Conservation (phyloP, 2,329 filamentous ascomycete genomes). For the Thermoascus crustaceus region DNA sequence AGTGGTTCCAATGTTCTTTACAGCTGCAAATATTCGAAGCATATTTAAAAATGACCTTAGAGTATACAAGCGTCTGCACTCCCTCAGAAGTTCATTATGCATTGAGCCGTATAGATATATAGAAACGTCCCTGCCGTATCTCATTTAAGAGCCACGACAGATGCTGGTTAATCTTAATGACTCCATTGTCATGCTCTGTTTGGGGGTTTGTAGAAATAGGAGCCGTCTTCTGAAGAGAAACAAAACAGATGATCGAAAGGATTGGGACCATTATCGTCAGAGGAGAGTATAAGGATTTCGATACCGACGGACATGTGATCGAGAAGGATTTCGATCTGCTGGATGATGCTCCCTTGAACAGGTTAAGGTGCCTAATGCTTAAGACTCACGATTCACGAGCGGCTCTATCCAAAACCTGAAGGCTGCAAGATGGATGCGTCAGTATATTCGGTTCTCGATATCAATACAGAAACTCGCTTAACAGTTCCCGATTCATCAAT, state of each 20-base stretch:
- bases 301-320: conserved; percentile 54
- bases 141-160: too few relatives aligned
- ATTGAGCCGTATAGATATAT: conserved; percentile 58
- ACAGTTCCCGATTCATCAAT: conserved; percentile 63
- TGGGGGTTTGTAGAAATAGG: conserved; percentile 49
- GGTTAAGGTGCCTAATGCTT: conserved; percentile 56
- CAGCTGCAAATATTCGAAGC: too few relatives aligned
- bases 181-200: conserved; percentile 57
- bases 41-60: too few relatives aligned
- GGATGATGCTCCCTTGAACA: conserved; percentile 44
- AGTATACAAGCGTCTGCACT: too few relatives aligned
- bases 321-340: conserved; percentile 43
- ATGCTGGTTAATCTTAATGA: conserved; percentile 68
- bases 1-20: too few relatives aligned
- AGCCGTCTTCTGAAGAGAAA: conserved; percentile 16
- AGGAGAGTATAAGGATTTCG: conserved; percentile 47
- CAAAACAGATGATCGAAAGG: conserved; percentile 35
- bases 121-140: too few relatives aligned
- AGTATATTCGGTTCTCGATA: conserved; percentile 33
- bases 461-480: conserved; percentile 30
- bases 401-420: conserved; percentile 68
- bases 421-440: conserved; percentile 65
- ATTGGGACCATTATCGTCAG: conserved; percentile 56
- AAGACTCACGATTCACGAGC: conserved; percentile 66
- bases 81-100: conserved; percentile 63